Base-by-base conservation (phyloP, 768 basidiomycete species). In the Trametes coccinea region DNA sequence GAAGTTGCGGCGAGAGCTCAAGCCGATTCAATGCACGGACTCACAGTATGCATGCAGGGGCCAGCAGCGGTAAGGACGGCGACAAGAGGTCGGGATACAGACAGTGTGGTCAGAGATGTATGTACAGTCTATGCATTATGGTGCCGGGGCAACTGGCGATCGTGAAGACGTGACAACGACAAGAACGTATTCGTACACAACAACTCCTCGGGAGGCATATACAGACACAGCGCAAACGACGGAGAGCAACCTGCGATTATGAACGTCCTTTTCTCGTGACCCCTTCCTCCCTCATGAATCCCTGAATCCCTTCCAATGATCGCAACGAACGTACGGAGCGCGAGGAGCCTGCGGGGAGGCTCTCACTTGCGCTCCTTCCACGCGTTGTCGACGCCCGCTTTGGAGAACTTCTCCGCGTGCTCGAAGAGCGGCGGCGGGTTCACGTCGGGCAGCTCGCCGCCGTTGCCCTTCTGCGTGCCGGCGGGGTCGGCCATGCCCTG, bases 361-460 rank as follows among this genome's bases (percentile, higher is more conserved):
- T 51, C 43, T 67, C 63, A 67, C 53, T 80, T 84, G 66, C 82
- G 76, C 63, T 71, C 69, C 73, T 81, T 80, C 83, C 80, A 81
- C 55, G 78, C 79, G 53, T 76, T 75, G 62, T 78, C 71, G 34
- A 81, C 68, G 45, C 80, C 84, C 60, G 76, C 73, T 69, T 76
- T 81, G 48, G 79, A 78, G 73, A 77, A 80, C 62, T 73, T 74
- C 69, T 79, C 77, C 17, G 78, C 80, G 53, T 73, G 76, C 33
- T 66, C 66, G 33, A 75, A 74, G 58, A 80, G 77, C 14, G 80
- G 80, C 44, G 74, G 79, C 2, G 81, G 78, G 65, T 84, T 84
- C 63, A 80, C 73, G 47, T 78, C 78, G 13, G 73, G 75, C 29
- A 82, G 77, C 56, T 67, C 66, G 37, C 75, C 75, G 22, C 22